phyloP scores from a whole-genome alignment of 2,329 filamentous ascomycete species.

The Parascedosporium putredinis region DNA sequence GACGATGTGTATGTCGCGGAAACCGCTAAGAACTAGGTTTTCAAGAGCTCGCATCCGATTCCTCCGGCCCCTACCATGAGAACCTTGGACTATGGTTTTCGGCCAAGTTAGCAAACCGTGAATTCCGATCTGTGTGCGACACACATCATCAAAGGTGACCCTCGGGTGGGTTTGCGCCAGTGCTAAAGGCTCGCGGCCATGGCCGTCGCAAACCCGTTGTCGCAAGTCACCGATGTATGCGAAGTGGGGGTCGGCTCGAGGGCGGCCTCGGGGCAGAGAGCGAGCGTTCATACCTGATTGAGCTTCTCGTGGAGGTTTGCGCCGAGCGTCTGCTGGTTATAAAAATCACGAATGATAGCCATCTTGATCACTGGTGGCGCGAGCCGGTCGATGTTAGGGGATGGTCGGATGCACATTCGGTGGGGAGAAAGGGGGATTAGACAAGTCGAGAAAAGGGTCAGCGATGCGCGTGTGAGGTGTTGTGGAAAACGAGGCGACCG shows the following conservation, averaged over 20 bases:
- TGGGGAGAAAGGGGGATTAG: too few relatives aligned
- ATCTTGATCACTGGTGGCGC: conserved; percentile 7
- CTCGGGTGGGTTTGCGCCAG: neutral
- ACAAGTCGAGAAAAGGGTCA: too few relatives aligned
- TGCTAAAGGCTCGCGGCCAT: too few relatives aligned
- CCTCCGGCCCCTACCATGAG: conserved; percentile 94
- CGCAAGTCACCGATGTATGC: too few relatives aligned
- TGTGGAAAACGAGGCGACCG: neutral
- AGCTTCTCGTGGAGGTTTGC: conserved; percentile 50
- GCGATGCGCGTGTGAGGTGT: too few relatives aligned
- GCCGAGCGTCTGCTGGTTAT: conserved; percentile 58
- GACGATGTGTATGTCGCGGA: conserved; percentile 86
- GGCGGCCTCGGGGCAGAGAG: conserved; percentile 7
- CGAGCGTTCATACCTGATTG: conserved; percentile 49
- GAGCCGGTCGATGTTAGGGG: neutral
- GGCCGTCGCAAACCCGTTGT: too few relatives aligned
- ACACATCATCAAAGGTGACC: neutral
- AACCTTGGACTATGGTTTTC: conserved; percentile 66
- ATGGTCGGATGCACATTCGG: neutral
- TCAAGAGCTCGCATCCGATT: conserved; percentile 94
- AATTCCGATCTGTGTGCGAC: neutral
- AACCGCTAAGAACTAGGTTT: conserved; percentile 90
- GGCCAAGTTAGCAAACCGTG: conserved; percentile 12
- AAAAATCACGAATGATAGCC: conserved; percentile 35
- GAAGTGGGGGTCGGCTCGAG: too few relatives aligned